Conservation (phyloP, 306 rosid species). For the Cicer yamashitae region DNA sequence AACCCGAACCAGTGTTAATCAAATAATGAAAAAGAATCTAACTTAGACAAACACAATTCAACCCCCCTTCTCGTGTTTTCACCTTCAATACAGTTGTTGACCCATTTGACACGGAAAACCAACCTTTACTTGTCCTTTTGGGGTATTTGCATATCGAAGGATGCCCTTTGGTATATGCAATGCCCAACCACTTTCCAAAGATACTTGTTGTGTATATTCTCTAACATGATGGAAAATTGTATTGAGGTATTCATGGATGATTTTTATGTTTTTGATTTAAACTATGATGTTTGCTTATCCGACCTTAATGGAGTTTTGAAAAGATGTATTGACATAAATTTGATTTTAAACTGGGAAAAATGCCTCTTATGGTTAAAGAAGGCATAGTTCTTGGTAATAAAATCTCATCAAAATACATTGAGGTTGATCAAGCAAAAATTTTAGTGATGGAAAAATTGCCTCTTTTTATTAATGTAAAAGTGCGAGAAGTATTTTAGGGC, state of each 20-base stretch:
- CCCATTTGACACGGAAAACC: neutral
- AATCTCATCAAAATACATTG: no score
- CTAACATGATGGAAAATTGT: neutral
- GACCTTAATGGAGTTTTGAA: no score
- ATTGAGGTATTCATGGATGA: neutral
- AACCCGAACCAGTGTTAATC: no score
- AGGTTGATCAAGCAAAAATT: no score
- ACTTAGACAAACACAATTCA: no score
- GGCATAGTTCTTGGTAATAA: neutral
- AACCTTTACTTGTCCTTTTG: neutral
- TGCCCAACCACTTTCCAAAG: neutral
- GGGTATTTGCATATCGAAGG: neutral
- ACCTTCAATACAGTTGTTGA: rapidly evolving
- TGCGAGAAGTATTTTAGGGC: neutral
- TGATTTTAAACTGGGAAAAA: no score
- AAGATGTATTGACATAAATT: no score
- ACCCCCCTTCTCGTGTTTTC: no score
- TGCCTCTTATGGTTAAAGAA: no score
- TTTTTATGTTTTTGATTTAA: neutral
- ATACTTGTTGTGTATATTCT: neutral
- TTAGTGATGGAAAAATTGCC: neutral
- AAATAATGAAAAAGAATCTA: no score
- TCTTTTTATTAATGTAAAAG: neutral
- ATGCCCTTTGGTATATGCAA: neutral
- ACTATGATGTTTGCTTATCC: no score